Conservation (phyloP, 2,329 filamentous ascomycete species). For the Arthroderma sp. region DNA sequence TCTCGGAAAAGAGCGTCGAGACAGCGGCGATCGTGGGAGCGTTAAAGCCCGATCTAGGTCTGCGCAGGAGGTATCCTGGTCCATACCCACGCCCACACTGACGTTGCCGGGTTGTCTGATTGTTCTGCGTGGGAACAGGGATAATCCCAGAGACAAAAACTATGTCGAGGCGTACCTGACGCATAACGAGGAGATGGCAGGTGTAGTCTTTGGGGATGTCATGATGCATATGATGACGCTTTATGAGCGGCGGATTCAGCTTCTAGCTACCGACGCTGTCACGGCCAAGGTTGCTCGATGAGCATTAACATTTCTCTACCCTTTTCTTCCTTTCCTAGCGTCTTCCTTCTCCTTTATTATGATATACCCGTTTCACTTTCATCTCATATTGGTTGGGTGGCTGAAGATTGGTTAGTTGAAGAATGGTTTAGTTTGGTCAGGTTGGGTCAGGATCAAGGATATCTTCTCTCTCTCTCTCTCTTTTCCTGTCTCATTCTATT, state of each 20-base stretch:
- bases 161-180: slow-evolving; percentile 56
- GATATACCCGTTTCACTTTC: neutral
- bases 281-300: slow-evolving; percentile 30
- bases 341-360: neutral
- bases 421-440: neutral
- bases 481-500: neutral
- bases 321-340: neutral
- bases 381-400: neutral
- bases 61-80: slow-evolving; percentile 39
- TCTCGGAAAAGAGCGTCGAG: slow-evolving; percentile 8
- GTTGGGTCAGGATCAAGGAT: no score
- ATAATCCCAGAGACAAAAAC: slow-evolving; percentile 39
- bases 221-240: slow-evolving; percentile 68
- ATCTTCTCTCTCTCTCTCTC: neutral
- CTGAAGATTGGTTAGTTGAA: neutral
- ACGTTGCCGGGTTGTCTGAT: slow-evolving; percentile 60
- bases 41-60: neutral
- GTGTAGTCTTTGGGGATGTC: slow-evolving; percentile 69
- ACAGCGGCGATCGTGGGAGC: neutral
- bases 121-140: slow-evolving; percentile 42
- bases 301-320: neutral
- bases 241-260: slow-evolving; percentile 60
- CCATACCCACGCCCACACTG: slow-evolving; percentile 52
- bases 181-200: slow-evolving; percentile 54
- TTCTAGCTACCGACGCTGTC: slow-evolving; percentile 56